phyloP scores from a whole-genome alignment of 2,329 filamentous ascomycete genomes.

The Penicillium aurantiogriseum region DNA sequence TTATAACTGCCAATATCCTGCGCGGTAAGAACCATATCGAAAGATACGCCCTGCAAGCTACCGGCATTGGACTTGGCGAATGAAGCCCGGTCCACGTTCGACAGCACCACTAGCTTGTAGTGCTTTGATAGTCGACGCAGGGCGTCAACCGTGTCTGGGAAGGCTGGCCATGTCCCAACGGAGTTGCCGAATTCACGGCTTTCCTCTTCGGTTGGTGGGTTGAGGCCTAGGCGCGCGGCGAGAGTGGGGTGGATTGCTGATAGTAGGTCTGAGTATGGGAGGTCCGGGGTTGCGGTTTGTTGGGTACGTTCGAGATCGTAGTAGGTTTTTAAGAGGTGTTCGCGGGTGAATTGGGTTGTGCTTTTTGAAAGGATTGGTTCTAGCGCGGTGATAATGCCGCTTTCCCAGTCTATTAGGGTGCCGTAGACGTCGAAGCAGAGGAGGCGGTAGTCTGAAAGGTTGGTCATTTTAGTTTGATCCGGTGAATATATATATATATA shows the following conservation, averaged over 20 bases:
- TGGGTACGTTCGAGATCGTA: constrained; percentile 45
- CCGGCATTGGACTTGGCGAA: constrained; percentile 50
- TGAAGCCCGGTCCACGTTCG: constrained; percentile 56
- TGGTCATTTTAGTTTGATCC: constrained; percentile 20
- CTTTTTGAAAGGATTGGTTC: constrained; percentile 39
- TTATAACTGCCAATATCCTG: constrained; percentile 72
- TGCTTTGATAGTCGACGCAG: constrained; percentile 48
- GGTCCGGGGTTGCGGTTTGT: constrained; percentile 54
- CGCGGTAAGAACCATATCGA: constrained; percentile 68
- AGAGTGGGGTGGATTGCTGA: constrained; percentile 44
- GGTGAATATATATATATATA: not conserved
- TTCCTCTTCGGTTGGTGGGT: constrained; percentile 33
- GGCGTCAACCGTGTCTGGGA: constrained; percentile 56
- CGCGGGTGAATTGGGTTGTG: constrained; percentile 39
- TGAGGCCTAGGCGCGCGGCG: constrained; percentile 28
- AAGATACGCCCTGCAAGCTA: constrained; percentile 51
- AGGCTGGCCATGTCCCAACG: constrained; percentile 55
- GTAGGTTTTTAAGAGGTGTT: constrained; percentile 25
- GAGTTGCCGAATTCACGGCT: constrained; percentile 49
- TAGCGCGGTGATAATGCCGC: constrained; percentile 59
- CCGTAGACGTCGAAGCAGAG: constrained; percentile 78
- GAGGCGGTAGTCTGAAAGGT: constrained; percentile 44
- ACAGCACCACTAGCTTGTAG: constrained; percentile 58
- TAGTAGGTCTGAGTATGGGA: constrained; percentile 62
- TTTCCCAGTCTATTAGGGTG: constrained; percentile 76